Evolutionary conservation across 2,329 filamentous ascomycete species (phyloP), one percentile per base, ranked within the genome.

Genomic region (Sporothrix sp.): DNA sequence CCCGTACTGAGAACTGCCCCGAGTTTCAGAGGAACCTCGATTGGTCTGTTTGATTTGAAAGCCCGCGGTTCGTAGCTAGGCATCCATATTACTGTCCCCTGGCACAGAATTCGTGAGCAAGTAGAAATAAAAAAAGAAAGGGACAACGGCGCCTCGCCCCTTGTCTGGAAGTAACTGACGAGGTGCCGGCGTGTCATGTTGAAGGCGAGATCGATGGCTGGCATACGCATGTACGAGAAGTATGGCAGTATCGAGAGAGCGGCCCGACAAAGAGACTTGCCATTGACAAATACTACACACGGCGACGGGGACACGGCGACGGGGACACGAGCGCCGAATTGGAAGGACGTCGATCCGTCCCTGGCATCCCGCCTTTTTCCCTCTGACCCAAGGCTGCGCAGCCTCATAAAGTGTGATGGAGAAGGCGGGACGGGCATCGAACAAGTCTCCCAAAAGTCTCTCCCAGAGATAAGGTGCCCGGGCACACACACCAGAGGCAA

Each of bases 311-410:
- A 18, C 33, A 18, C 16, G 16, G 16, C 4, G 13, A 33, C 32
- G 32, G n/a, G 32, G 30, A 25, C 21, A 27, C 21, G 14, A 16
- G 21, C 6, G 21, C 16, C 35, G 35, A 37, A 9, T 6, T n/a
- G 2, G 16, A 20, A 35, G 23, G 23, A 32, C 20, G 28, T 32
- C 28, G 27, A 18, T 14, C n/a, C 18, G 13, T n/a, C 11, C 28
- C 11, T 20, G 25, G 39, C 27, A 27, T 28, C 6, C 25, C 25
- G 25, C 25, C 25, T 28, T 28, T 10, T 30, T 21, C 8, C n/a
- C n/a, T 30, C 20, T 35, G 37, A 21, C 38, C 48, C 48, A 43
- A 50, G 48, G 48, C 48, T 50, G 48, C 38, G 38, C 48, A 50
- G 48, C 48, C 48, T 50, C 48, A 50, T 33, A 7, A 44, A 44